phyloP scores from a whole-genome alignment of 169 alveolate genomes.

The Amoebophrya sp. region DNA sequence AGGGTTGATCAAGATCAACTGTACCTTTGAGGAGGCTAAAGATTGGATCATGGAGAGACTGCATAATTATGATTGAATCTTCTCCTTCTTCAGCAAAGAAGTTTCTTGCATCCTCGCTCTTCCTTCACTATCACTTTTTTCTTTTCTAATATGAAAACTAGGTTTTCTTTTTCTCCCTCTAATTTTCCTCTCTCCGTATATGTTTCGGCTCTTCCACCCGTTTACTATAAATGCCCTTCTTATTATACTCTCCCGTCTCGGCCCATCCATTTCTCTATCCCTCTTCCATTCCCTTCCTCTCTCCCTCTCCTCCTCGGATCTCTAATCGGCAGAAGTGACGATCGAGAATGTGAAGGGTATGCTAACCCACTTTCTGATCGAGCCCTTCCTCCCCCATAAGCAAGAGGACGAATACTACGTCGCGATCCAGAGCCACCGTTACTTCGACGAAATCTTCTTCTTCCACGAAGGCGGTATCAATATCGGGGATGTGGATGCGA shows the following conservation, averaged over 20 bases:
- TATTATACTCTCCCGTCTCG: not conserved
- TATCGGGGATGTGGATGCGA: constrained; percentile 40
- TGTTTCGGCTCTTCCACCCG: not conserved
- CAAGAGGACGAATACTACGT: constrained; percentile 39
- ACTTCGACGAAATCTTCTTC: constrained; percentile 35
- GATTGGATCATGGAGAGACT: constrained; percentile 46
- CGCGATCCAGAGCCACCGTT: constrained; percentile 36
- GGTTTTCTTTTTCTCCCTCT: not conserved
- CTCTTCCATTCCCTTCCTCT: not conserved
- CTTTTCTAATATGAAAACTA: not conserved
- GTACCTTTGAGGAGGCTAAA: constrained; percentile 45
- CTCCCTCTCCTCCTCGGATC: not conserved
- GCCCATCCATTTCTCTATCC: not conserved
- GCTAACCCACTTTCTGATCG: constrained; percentile 52
- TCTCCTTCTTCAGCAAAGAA: not conserved
- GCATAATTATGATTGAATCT: constrained; percentile 34
- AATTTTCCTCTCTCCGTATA: not conserved
- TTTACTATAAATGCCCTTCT: not conserved
- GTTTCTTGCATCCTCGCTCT: not conserved
- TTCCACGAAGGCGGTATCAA: constrained; percentile 38
- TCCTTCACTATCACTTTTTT: not conserved
- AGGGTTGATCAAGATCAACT: constrained; percentile 47
- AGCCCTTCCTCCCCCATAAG: constrained; percentile 42
- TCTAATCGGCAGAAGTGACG: not conserved
- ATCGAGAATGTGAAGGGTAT: constrained; percentile 42